Percentiles rank a stretch among this genome's conserved stretches.
Conservation (phyloP, 257 asterid species). For the Ajuga chamaepitys region DNA sequence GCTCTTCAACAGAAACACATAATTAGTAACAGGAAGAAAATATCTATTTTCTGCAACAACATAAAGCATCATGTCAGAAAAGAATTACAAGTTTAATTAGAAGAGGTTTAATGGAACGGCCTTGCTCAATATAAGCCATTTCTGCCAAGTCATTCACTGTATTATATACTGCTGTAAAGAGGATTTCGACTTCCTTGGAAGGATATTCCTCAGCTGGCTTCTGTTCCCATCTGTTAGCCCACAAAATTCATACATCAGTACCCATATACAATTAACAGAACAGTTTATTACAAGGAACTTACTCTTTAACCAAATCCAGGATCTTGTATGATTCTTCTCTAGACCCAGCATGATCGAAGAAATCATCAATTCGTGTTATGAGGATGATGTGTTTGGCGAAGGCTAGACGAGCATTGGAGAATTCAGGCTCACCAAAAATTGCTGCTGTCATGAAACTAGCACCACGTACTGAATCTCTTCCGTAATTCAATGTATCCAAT, state of each 20-base stretch:
- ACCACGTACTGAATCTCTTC: conserved; percentile 13
- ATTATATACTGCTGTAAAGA: conserved; percentile 21
- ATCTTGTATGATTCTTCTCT: conserved; percentile 27
- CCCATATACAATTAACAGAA: background rate
- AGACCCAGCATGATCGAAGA: conserved; percentile 33
- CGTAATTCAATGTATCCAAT: conserved; percentile 18
- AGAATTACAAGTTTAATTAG: conserved; percentile 21
- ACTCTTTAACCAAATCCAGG: conserved; percentile 25
- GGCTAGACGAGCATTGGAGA: conserved; percentile 27
- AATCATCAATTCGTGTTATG: conserved; percentile 30
- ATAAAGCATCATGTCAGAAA: background rate
- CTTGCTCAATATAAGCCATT: conserved; percentile 27
- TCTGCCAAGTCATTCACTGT: conserved; percentile 34
- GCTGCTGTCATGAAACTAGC: conserved; percentile 23
- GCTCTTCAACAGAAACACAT: background rate
- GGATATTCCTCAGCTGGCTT: conserved; percentile 6
- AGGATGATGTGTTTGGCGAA: conserved; percentile 23
- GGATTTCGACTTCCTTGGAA: conserved; percentile 25
- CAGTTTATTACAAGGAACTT: background rate
- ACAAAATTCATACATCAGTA: background rate
- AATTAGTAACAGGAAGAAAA: background rate
- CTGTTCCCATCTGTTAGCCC: conserved; percentile 32
- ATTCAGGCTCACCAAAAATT: conserved; percentile 20
- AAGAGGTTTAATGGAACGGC: conserved; percentile 19
- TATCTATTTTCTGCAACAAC: background rate